Conservation (phyloP, 805 yeast species). For the Kazachstania viticola region DNA sequence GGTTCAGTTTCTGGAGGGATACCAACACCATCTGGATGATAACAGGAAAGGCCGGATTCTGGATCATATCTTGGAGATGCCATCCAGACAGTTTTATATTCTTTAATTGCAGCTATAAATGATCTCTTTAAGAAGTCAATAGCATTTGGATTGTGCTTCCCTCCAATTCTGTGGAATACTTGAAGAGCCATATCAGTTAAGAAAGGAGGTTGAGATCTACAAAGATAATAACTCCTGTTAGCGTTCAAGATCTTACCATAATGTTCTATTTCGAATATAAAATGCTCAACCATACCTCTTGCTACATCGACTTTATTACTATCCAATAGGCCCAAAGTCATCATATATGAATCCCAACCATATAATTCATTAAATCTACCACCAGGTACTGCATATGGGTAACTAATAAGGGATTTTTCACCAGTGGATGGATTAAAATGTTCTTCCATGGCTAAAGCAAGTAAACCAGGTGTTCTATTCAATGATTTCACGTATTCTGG, state of each 20-base stretch:
- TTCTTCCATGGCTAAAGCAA: constrained; percentile 62
- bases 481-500: constrained; percentile 65
- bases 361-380: constrained; percentile 92
- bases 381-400: constrained; percentile 91
- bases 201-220: constrained; percentile 94
- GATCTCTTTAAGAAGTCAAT: constrained; percentile 53
- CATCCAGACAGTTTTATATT: constrained; percentile 74
- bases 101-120: constrained; percentile 69
- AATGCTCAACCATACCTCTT: constrained; percentile 81
- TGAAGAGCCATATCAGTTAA: constrained; percentile 80
- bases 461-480: constrained; percentile 72
- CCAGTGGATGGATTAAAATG: constrained; percentile 39
- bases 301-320: constrained; percentile 60
- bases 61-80: constrained; percentile 59
- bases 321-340: constrained; percentile 64
- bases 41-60: constrained; percentile 70
- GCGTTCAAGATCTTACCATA: constrained; percentile 92
- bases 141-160: constrained; percentile 35
- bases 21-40: constrained; percentile 76
- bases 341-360: constrained; percentile 98
- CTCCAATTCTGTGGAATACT: constrained; percentile 48
- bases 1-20: constrained; percentile 95
- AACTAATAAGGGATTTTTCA: constrained; percentile 43
- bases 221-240: constrained; percentile 81
- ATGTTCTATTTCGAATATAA: constrained; percentile 74